These are phyloP conservation scores for Trichocomaceae sp. DNA, from an alignment of 2,329 filamentous ascomycete genomes.

Conservation along the genomic window DNA sequence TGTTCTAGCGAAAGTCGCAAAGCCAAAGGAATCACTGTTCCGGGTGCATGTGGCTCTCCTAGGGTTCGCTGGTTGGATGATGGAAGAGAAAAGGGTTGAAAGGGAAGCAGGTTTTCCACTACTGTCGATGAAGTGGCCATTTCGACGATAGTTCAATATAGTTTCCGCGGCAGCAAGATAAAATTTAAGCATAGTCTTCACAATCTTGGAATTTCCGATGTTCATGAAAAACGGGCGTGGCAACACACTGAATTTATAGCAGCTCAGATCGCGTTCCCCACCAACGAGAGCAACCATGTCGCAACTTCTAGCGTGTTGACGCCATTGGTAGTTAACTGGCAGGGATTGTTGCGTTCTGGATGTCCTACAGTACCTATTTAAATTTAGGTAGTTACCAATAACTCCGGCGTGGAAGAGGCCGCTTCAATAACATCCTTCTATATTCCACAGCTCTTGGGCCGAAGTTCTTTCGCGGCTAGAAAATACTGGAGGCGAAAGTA, in stretches of 20 bases:
- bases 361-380: too few species aligned
- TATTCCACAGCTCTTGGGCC: too few species aligned
- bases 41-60: conserved; percentile 32
- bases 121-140: not conserved
- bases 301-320: not conserved
- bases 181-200: not conserved
- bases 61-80: conserved; percentile 38
- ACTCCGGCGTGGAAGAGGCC: too few species aligned
- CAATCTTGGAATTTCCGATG: too few species aligned
- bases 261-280: not conserved
- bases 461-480: too few species aligned
- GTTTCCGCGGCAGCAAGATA: too few species aligned
- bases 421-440: not conserved
- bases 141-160: not conserved
- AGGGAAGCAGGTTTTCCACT: conserved; percentile 13
- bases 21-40: conserved; percentile 37
- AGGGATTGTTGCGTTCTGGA: not conserved
- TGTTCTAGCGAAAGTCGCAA: conserved; percentile 26
- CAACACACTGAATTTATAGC: not conserved
- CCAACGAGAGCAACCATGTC: not conserved
- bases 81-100: conserved; percentile 37
- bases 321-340: not conserved
- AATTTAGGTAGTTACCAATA: too few species aligned
- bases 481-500: too few species aligned
- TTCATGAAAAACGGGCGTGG: not conserved